Base-by-base conservation (phyloP, 208 protist genomes). In the Leishmania martiniquensis region DNA sequence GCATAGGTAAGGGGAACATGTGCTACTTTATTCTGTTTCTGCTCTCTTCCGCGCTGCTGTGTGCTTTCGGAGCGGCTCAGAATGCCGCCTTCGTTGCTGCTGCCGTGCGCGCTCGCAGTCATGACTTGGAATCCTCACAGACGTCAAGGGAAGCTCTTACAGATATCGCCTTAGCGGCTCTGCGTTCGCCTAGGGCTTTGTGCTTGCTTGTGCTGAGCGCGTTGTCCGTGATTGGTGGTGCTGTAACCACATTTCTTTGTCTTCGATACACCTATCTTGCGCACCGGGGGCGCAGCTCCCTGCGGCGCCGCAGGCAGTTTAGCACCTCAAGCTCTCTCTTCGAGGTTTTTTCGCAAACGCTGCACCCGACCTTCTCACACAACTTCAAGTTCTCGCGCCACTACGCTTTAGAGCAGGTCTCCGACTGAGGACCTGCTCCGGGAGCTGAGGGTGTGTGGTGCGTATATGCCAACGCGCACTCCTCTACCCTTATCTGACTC, bases 1-100 rank as follows among this genome's bases (percentile, higher is more conserved):
- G 93, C 83, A 88, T 97, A 34, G 94, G 87, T 0, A 76, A 71
- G n/a, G 79, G 91, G 0, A 97, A 91, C 52, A 90, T 93, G 78
- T 74, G 79, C 22, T 97, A 91, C 79, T 97, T 97, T 70, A 69
- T 95, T 51, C 57, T 79, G 10, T 95, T 96, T 71, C 67, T 91
- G 22, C n/a, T 80, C 9, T 68, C 51, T 29, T 72, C 72, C 42
- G 62, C 78, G 12, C 32, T 84, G 0, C 67, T 91, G 3, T 79
- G 72, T 51, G n/a, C 77, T 6, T 0, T 79, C 42, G 69, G 32
- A 22, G 69, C 70, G 34, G 10, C 42, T 10, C n/a, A 72, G 12
- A 69, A 78, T 54, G 45, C 62, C 4, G 10, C 12, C 42, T 75
- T 72, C 55, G 37, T 72, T 20, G 25, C 17, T 0, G 12, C 39